Percentiles rank a stretch among this genome's conserved stretches.
Conservation (phyloP, 140 eudicot genomes). For the Bidens hawaiensis region DNA sequence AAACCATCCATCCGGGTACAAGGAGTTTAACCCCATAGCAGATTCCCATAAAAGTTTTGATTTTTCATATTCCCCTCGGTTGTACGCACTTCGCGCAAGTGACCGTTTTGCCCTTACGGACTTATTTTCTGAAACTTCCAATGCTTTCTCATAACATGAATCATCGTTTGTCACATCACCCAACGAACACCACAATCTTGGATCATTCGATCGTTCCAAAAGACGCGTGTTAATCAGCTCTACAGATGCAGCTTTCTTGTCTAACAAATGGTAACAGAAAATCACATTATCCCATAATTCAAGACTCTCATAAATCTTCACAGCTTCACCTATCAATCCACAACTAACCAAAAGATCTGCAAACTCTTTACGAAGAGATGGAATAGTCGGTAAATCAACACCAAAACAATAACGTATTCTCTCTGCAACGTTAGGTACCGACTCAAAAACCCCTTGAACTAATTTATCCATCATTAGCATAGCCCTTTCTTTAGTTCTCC, state of each 20-base stretch:
- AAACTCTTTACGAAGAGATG: slow-evolving; percentile 71
- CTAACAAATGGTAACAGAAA: slow-evolving; percentile 66
- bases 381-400: slow-evolving; percentile 66
- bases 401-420: slow-evolving; percentile 57
- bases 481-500: slow-evolving; percentile 90
- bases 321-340: slow-evolving; percentile 84
- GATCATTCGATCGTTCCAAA: slow-evolving; percentile 57
- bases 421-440: slow-evolving; percentile 44
- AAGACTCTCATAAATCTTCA: slow-evolving; percentile 73
- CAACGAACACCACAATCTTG: slow-evolving; percentile 89
- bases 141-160: slow-evolving; percentile 71
- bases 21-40: slow-evolving; percentile 77
- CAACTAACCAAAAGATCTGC: slow-evolving; percentile 80
- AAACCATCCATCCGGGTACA: slow-evolving; percentile 96
- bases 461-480: slow-evolving; percentile 87
- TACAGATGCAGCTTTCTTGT: slow-evolving; percentile 80
- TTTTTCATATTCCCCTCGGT: slow-evolving; percentile 66
- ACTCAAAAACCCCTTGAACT: slow-evolving; percentile 48
- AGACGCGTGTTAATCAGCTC: slow-evolving; percentile 74
- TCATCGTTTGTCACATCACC: slow-evolving; percentile 85
- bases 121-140: slow-evolving; percentile 66
- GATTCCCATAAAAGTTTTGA: slow-evolving; percentile 74
- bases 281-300: slow-evolving; percentile 93
- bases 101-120: slow-evolving; percentile 91
- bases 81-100: slow-evolving; percentile 91